Evolutionary conservation across 441 rosid species (phyloP), one percentile per base, ranked within the genome.

Genomic region (Gossypium gossypioides): DNA sequence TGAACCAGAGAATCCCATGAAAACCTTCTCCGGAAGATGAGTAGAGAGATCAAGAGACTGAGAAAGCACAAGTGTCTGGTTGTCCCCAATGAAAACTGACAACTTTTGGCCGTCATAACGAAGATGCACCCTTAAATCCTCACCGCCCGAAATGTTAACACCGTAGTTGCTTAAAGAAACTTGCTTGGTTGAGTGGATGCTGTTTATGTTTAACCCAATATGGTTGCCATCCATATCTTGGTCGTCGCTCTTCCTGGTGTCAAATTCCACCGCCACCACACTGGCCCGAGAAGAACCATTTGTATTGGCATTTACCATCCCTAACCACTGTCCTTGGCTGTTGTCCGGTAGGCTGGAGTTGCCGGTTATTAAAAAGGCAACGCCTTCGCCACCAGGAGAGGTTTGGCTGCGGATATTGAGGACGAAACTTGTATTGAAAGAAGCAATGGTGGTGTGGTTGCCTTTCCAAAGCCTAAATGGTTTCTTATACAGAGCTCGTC

Each of bases 281-380:
- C 16, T 18, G 8, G 90, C 78, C 48, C 22, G 62, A 4, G 25
- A 0, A 19, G 79, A 51, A 3, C 79, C 73, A 6, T 90, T 80
- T n/a, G 81, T 71, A 10, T 0, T 55, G 5, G 74, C 71, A 61
- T 87, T 87, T 60, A 90, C 87, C 0, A 89, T 62, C 50, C 96
- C 86, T 0, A 90, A 88, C 94, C 97, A 92, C 63, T 84, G 74
- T 21, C 96, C 89, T 0, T 74, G 22, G 74, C 96, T 88, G 44
- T 74, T 72, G 0, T 7, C 25, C 0, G 90, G 90, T 60, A 78
- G 76, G 6, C 6, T 0, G 0, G 1, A 2, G 32, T 77, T 50
- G 0, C 62, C 76, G 1, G 91, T 72, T 40, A 92, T 40, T 50
- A 81, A 65, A 64, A 92, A 92, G 25, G 94, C 91, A 72, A 92